phyloP scores from a whole-genome alignment of 305 asterid genomes.

The Withania somnifera region DNA sequence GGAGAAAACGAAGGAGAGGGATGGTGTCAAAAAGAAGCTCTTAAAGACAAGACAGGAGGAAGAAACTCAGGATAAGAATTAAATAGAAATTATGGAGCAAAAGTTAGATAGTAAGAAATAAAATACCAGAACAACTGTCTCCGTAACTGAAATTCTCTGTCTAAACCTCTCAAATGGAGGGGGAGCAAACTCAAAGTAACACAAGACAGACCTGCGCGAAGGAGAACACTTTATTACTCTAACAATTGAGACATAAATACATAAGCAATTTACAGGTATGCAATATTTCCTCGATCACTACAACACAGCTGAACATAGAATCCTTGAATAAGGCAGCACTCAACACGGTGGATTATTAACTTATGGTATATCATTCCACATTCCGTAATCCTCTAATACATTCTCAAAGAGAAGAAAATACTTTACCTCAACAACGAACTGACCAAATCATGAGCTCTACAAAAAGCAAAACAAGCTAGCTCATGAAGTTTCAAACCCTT shows the following conservation, averaged over 20 bases:
- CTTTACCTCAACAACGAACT: constrained; percentile 58
- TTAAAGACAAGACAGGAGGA: not conserved
- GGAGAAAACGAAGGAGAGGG: not conserved
- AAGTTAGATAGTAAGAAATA: not conserved
- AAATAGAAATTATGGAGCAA: not conserved
- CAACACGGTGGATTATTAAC: not conserved
- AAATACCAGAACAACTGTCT: constrained; percentile 39
- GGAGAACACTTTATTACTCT: constrained; percentile 4
- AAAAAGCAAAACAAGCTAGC: constrained; percentile 77
- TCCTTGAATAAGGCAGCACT: not conserved
- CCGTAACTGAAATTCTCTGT: constrained; percentile 22
- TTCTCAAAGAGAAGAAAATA: not conserved
- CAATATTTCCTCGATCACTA: not conserved
- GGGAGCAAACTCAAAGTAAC: constrained; percentile 70
- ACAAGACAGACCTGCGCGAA: constrained; percentile 50
- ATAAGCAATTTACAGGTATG: not conserved
- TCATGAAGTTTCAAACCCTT: constrained; percentile 74
- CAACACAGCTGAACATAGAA: not conserved
- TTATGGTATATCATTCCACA: not conserved
- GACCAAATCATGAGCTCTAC: constrained; percentile 66
- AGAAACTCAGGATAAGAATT: not conserved
- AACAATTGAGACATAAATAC: not conserved
- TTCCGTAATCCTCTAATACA: not conserved
- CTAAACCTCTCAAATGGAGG: constrained; percentile 73
- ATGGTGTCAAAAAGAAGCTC: not conserved